Evolutionary conservation across 2,329 filamentous ascomycete genomes (phyloP), one percentile per base, ranked within the genome.

Genomic region (Xylariales sp.): DNA sequence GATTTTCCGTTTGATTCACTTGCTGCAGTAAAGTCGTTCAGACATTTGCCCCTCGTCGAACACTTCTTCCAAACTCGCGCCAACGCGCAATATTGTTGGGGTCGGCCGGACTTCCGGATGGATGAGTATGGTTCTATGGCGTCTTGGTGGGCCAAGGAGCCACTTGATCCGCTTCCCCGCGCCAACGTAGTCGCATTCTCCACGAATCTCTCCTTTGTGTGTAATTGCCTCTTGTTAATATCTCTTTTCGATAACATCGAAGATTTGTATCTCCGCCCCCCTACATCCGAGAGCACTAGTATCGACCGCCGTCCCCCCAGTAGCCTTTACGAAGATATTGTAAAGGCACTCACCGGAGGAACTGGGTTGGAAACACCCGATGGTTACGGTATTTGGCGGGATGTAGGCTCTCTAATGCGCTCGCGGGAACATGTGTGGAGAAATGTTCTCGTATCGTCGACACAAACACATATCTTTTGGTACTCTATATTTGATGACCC

Each of bases 1-100:
- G 62, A 53, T 14, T 64, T 58, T 5, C 62, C 54, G n/a, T 64
- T 56, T 8, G 8, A 50, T 36, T 52, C 30, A 4, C 28, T 58
- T 3, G 45, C 54, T 10, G 57, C 62, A 12, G 54, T 16, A 8
- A 52, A 52, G 3, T 58, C 46, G 52, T 64, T 64, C 34, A 30
- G 34, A 10, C 34, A 50, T 10, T 58, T 64, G 5, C 16, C 39
- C 18, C 45, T 52, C 30, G 62, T 64, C 3, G 54, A 64, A 23
- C 4, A n/a, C 14, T 52, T 45, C 36, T 39, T 39, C 12, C 4
- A 39, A 39, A 2, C 0, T 2, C 23, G 23, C 8, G 36, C 4
- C 36, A 39, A 8, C 6, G 2, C 6, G 36, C 23, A 23, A 23
- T 23, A 23, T 2, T 23, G 23, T 23, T 23, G 23, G n/a, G n/a